Conservation (phyloP, 257 asterid genomes). For the Knoxia roxburghii region DNA sequence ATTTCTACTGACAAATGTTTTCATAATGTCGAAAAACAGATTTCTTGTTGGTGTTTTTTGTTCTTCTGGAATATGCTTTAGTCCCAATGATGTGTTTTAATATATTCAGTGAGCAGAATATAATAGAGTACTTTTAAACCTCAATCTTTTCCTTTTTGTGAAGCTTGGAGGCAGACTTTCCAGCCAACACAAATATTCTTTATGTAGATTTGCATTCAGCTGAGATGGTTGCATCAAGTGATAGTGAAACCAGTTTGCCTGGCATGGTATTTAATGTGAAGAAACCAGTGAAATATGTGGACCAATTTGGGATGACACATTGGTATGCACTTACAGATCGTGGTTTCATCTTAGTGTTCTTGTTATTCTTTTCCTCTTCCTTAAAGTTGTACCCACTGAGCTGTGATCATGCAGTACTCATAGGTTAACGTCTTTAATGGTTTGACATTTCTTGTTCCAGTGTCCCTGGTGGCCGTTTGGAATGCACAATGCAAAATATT, state of each 20-base stretch:
- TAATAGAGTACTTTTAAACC: constrained; percentile 25
- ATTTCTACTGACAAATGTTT: not conserved
- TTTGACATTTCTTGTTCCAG: constrained; percentile 35
- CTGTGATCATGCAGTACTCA: not conserved
- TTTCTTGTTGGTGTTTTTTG: constrained; percentile 4
- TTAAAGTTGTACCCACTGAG: not conserved
- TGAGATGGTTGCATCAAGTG: constrained; percentile 75
- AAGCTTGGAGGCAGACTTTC: constrained; percentile 86
- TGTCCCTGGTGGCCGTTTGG: constrained; percentile 93
- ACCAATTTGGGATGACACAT: constrained; percentile 79
- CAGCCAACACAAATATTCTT: constrained; percentile 93
- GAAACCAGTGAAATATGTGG: constrained; percentile 68
- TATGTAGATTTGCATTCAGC: constrained; percentile 92
- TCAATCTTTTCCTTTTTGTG: constrained; percentile 31
- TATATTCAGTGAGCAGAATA: constrained; percentile 18
- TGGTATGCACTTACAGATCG: constrained; percentile 36
- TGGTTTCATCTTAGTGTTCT: not conserved
- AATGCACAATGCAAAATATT: constrained; percentile 97
- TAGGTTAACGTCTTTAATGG: constrained; percentile 3
- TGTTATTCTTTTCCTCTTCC: not conserved
- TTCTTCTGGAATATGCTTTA: not conserved
- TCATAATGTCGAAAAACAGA: no score
- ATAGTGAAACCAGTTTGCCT: constrained; percentile 62
- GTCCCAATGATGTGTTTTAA: constrained; percentile 5
- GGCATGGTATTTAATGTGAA: constrained; percentile 91